These are phyloP conservation scores for Xerocomus amazonicus DNA, from an alignment of 1,284 basidiomycete species.

Conservation along the genomic window DNA sequence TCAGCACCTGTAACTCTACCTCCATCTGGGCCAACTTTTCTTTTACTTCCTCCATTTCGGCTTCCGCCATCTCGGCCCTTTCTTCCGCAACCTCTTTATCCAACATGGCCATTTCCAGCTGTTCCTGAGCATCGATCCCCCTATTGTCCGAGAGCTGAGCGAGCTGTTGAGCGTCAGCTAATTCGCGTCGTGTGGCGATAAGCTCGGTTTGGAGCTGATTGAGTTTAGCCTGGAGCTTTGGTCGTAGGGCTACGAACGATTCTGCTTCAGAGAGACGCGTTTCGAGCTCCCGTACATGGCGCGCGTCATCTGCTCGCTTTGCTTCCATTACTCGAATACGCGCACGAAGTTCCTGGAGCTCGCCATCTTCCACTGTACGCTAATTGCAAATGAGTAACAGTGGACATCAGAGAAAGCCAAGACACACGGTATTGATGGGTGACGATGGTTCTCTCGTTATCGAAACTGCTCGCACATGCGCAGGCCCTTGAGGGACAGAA, in stretches of 20 bases:
- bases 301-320: slow-evolving; percentile 83
- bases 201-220: slow-evolving; percentile 77
- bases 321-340: slow-evolving; percentile 85
- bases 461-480: slow-evolving; percentile 19
- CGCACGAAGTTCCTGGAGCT: slow-evolving; percentile 78
- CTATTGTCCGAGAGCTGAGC: slow-evolving; percentile 57
- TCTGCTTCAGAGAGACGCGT: slow-evolving; percentile 79
- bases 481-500: slow-evolving; percentile 11
- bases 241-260: slow-evolving; percentile 78
- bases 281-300: slow-evolving; percentile 83
- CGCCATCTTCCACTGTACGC: slow-evolving; percentile 44
- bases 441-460: slow-evolving; percentile 27
- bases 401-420: slow-evolving; percentile 26
- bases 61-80: slow-evolving; percentile 76
- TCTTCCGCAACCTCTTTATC: slow-evolving; percentile 99
- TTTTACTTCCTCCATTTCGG: slow-evolving; percentile 72
- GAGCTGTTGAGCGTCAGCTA: slow-evolving; percentile 64
- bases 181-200: slow-evolving; percentile 60
- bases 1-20: slow-evolving; percentile 80
- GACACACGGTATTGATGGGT: slow-evolving; percentile 27
- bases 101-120: slow-evolving; percentile 91
- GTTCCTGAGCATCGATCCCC: slow-evolving; percentile 75
- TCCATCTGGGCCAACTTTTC: slow-evolving; percentile 81
- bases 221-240: slow-evolving; percentile 87
- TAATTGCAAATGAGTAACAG: slow-evolving; percentile 12